Percentiles rank a stretch among this genome's conserved stretches.
These are phyloP conservation scores for Arabidopsis hybrid DNA, from an alignment of 441 rosid genomes.

Conservation along the genomic window DNA sequence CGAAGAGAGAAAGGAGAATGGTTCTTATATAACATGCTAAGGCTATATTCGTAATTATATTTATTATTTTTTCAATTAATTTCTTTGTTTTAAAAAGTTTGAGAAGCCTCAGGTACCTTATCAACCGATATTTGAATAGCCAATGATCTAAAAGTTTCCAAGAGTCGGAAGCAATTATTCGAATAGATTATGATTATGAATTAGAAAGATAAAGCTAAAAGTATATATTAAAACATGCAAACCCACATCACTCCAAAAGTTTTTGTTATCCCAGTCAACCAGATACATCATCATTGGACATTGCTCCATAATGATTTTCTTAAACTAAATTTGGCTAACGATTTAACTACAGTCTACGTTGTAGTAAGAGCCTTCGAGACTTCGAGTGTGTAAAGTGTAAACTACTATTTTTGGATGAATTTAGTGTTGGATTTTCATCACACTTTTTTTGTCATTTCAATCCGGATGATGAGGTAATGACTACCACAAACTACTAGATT, in stretches of 20 bases:
- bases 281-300: conserved; percentile 5
- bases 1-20: conserved; percentile 6
- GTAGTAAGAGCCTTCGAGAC: background rate
- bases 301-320: conserved; percentile 8
- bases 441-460: too few species aligned
- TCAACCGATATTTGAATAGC: conserved; percentile 10
- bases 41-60: conserved; percentile 28
- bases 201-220: conserved; percentile 23
- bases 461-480: too few species aligned
- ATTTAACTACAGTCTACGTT: conserved; percentile 14
- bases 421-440: background rate
- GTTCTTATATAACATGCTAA: conserved; percentile 25
- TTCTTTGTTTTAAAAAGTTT: background rate
- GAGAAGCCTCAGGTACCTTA: conserved; percentile 25
- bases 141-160: conserved; percentile 26
- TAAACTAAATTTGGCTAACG: background rate
- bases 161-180: conserved; percentile 25
- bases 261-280: conserved; percentile 29
- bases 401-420: background rate
- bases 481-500: background rate
- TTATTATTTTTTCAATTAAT: background rate
- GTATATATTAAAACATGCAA: background rate
- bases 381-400: background rate
- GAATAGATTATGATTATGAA: conserved; percentile 33
- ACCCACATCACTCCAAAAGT: conserved; percentile 27